Percentiles rank a stretch among this genome's conserved stretches.
phyloP scores from a whole-genome alignment of 202 grass and related monocot genomes.

The Schoenoplectus tabernaemontani region DNA sequence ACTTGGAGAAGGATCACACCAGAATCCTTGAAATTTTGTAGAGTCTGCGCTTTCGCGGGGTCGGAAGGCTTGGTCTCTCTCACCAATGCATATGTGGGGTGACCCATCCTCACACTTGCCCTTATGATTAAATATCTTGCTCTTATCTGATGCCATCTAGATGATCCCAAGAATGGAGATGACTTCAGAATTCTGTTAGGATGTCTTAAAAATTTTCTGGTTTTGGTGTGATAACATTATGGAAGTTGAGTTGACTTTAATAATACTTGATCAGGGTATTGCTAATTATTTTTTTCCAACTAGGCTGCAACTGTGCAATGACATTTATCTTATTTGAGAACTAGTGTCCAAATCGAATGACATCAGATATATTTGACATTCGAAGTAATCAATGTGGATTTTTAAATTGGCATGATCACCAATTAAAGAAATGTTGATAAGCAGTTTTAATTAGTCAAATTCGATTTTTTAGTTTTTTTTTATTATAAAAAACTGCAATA shows the following conservation, averaged over 20 bases:
- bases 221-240: not conserved
- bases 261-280: not conserved
- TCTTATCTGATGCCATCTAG: slow-evolving; percentile 29
- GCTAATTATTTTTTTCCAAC: not conserved
- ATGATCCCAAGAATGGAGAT: not conserved
- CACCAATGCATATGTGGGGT: slow-evolving; percentile 34
- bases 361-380: not conserved
- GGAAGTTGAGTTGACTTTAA: slow-evolving; percentile 1
- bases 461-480: too few species aligned
- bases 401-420: not conserved
- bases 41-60: slow-evolving; percentile 25
- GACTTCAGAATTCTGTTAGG: not conserved
- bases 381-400: not conserved
- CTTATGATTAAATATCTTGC: slow-evolving; percentile 40
- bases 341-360: not conserved
- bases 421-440: not conserved
- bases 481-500: too few species aligned
- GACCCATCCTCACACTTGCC: slow-evolving; percentile 33
- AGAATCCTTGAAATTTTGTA: slow-evolving; percentile 18
- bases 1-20: slow-evolving; percentile 38
- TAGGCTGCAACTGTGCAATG: not conserved
- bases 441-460: not conserved
- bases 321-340: not conserved
- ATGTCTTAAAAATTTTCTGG: not conserved
- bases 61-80: slow-evolving; percentile 20